Evolutionary conservation across 805 yeast genomes (phyloP).

Genomic region (Candida argentea): DNA sequence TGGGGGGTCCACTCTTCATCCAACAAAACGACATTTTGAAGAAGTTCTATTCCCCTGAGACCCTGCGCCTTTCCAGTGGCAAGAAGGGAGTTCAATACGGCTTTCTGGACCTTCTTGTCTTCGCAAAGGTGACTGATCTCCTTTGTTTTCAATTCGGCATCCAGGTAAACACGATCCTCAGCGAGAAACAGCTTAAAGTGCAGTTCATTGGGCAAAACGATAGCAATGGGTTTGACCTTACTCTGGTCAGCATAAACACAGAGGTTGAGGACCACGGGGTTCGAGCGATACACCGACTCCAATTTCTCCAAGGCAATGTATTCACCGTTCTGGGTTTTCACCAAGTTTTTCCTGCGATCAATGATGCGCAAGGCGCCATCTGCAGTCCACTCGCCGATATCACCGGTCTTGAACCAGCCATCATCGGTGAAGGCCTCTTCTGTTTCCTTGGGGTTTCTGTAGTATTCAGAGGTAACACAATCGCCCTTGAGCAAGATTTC

Average conservation of each 20-base stretch:
- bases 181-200: conserved; percentile 50
- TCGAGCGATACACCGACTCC: conserved; percentile 85
- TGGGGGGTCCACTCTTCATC: conserved; percentile 98
- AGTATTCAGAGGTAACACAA: conserved; percentile 68
- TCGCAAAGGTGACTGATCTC: conserved; percentile 40
- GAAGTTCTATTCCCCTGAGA: conserved; percentile 73
- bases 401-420: conserved; percentile 96
- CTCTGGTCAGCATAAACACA: conserved; percentile 88
- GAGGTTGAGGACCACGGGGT: conserved; percentile 62
- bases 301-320: conserved; percentile 94
- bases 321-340: conserved; percentile 94
- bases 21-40: conserved; percentile 66
- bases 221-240: conserved; percentile 87
- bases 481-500: conserved; percentile 77
- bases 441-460: conserved; percentile 76
- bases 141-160: conserved; percentile 36
- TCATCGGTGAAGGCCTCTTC: conserved; percentile 61
- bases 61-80: conserved; percentile 77
- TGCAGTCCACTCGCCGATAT: conserved; percentile 86
- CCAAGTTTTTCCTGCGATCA: conserved; percentile 92
- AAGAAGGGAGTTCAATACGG: conserved; percentile 49
- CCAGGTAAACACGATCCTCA: conserved; percentile 36
- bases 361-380: conserved; percentile 74
- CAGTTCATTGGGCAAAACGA: conserved; percentile 70
- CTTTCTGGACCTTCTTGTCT: conserved; percentile 45